Evolutionary conservation across 192 early-diverging fungal genomes (phyloP), one percentile per base, ranked within the genome.

Genomic region (Entomortierella beljakovae): DNA sequence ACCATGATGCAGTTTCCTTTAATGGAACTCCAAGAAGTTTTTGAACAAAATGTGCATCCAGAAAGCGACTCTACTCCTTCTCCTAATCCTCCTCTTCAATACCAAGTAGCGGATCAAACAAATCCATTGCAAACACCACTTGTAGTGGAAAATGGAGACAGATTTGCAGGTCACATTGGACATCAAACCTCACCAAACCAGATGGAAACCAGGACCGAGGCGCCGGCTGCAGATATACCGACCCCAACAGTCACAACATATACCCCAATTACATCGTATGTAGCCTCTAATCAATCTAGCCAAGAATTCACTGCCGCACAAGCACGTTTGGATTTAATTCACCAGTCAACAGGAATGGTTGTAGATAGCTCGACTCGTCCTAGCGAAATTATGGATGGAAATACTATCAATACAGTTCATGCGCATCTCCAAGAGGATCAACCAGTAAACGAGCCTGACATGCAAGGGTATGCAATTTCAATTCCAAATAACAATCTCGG

Each of bases 331-430:
- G 35, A 54, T 16, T 48, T 79, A 31, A 79, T 65, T 5, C 56
- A 70, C 7, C 54, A 65, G 32, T 56, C 72, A 8, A 69, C 73
- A 10, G 73, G 73, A 18, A 77, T 69, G 73, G 22, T 37, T 18
- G 66, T 77, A 13, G 73, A 77, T 31, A 55, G 54, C 13, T 79
- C 75, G 9, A 64, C 42, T 0, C 60, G 75, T 1, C 75, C 75
- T 8, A 79, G 52, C 26, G 67, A 51, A 13, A 69, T 79, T 57
- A 79, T 79, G 61, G 75, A 68, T 7, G 61, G 55, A 8, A 62
- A 69, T 37, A 31, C 11, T 26, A 37, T 57, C 28, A 79, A 79
- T 15, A 70, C 66, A 25, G 61, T 70, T 50, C 67, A 70, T 23
- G 56, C 67, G 26, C 37, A 20, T 9, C 23, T 31, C 20, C 50